A percentile compares a stretch with the other conserved stretches of the same genome.
Conservation (phyloP, 257 asterid species). For the Plantago elongata region DNA sequence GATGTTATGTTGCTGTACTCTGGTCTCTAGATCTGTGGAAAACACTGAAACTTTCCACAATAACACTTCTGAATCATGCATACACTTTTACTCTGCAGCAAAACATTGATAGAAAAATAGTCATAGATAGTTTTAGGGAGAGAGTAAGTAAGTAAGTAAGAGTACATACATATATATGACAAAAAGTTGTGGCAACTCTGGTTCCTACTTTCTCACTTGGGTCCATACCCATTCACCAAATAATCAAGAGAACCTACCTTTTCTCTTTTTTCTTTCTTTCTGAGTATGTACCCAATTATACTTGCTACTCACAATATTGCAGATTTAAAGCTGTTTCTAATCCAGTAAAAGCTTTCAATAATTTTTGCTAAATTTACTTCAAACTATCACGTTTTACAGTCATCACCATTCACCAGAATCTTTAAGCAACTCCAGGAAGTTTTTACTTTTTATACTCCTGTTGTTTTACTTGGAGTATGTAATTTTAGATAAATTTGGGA, state of each 20-base stretch:
- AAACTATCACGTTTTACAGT: too few species aligned
- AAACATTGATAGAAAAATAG: neutral
- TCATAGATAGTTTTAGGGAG: neutral
- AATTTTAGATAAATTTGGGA: too few species aligned
- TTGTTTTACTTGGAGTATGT: too few species aligned
- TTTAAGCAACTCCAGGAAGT: too few species aligned
- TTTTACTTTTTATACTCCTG: too few species aligned
- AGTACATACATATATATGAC: slow-evolving; percentile 1
- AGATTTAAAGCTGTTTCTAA: too few species aligned
- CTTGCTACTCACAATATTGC: too few species aligned
- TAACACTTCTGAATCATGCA: slow-evolving; percentile 9
- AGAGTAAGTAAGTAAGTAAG: too few species aligned
- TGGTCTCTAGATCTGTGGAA: neutral
- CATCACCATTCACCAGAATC: too few species aligned
- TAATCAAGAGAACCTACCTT: neutral
- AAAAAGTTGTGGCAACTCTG: neutral
- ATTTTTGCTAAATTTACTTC: too few species aligned
- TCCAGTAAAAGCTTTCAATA: too few species aligned
- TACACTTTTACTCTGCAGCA: slow-evolving; percentile 19
- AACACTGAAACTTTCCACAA: slow-evolving; percentile 7
- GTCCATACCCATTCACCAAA: neutral
- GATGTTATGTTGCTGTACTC: neutral
- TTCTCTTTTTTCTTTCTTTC: neutral
- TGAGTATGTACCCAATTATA: neutral
- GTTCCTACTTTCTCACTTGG: neutral